Evolutionary conservation across 1,139 yeast species (phyloP).

Genomic region (Taphrina wiesneri): DNA sequence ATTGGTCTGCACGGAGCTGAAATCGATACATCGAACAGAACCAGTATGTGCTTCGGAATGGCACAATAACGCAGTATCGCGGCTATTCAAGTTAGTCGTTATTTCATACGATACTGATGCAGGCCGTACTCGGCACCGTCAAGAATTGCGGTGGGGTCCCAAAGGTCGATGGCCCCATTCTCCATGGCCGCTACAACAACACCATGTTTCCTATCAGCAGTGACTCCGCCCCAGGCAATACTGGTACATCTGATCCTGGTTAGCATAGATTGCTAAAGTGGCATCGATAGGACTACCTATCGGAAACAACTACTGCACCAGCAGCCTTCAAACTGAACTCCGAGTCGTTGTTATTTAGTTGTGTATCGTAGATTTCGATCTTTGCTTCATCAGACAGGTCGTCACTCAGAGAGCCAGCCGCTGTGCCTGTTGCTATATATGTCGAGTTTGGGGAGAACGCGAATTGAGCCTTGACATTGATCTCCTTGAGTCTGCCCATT

Average conservation of each 20-base stretch:
- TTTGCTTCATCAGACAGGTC: conserved; percentile 19
- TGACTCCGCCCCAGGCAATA: conserved; percentile 82
- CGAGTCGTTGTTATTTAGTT: conserved; percentile 5
- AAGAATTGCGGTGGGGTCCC: conserved; percentile 56
- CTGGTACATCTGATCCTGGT: conserved; percentile 48
- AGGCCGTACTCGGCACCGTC: conserved; percentile 45
- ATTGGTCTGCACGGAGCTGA: conserved; percentile 72
- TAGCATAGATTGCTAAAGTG: not conserved
- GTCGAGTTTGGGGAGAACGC: conserved; percentile 27
- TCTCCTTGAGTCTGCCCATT: conserved; percentile 30
- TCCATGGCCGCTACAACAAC: conserved; percentile 88
- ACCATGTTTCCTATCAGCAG: conserved; percentile 57
- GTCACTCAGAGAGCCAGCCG: conserved; percentile 25
- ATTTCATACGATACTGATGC: conserved; percentile 39
- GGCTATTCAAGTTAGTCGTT: not conserved
- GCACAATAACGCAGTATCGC: not conserved
- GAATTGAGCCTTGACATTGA: conserved; percentile 30
- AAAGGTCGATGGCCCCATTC: conserved; percentile 74
- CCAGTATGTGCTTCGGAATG: conserved; percentile 56
- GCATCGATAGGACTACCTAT: conserved; percentile 1
- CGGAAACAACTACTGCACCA: not conserved
- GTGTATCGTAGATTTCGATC: conserved; percentile 23
- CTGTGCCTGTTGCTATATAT: conserved; percentile 20
- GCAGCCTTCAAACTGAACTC: conserved; percentile 1
- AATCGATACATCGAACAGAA: conserved; percentile 70